Evolutionary conservation across 345 rosid species (phyloP), one percentile per base, ranked within the genome.

Genomic region (Moringa oleifera): DNA sequence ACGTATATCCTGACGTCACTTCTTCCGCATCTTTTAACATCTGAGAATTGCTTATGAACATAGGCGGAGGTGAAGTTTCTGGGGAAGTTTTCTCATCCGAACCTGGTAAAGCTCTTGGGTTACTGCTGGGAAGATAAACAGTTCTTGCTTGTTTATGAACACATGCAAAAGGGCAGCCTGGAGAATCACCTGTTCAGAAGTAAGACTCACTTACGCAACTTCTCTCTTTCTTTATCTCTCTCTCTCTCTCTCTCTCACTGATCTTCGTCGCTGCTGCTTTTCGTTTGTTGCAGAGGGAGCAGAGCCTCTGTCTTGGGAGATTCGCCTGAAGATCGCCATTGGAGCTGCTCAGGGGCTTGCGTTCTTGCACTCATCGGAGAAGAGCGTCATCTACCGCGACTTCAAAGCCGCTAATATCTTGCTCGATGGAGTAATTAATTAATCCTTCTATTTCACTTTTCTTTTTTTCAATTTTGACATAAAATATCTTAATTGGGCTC

Each of bases 371-470:
- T 77, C 79, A 51, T 84, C 97, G 0, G 93, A 87, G 61, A 84
- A 92, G 41, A 84, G 89, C 41, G 93, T 92, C 45, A 92, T 89
- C 7, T 89, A 87, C 61, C 73, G 96, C n/a, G 96, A 92, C 64
- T 89, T 92, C 53, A 92, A 92, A 45, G 75, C 95, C 70, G 87
- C 96, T 17, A 89, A 92, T 21, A 89, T 92, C 59, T 77, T 92
- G 71, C 81, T 92, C 20, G 98, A 92, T 25, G 67, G 59, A 81
- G 98, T 91, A 79, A 33, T 33, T 4, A 7, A 41, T 41, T 59
- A 41, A 0, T 13, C 20, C 18, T n/a, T n/a, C n/a, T n/a, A n/a
- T 33, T 33, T 33, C 5, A 1, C 18, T 51, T 15, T 67, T 37
- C 6, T 22, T 36, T 13, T 25, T 55, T 50, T 23, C 57, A 1